Conservation (phyloP, 1,284 basidiomycete species). For the Leccinum pachyderme region DNA sequence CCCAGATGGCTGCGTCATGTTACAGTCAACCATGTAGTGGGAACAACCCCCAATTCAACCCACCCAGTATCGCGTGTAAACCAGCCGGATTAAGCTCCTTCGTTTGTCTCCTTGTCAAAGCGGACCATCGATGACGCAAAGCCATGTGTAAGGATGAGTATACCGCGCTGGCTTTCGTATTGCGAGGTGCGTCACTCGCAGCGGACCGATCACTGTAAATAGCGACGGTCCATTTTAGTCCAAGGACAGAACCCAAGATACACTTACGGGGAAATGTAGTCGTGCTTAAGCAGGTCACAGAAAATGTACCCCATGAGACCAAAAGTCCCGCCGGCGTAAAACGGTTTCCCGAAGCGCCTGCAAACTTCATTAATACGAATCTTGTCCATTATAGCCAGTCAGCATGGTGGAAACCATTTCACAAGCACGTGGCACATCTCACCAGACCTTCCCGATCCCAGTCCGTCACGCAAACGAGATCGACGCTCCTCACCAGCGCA, state of each 20-base stretch:
- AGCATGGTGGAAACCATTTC: conserved; percentile 10
- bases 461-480: conserved; percentile 85
- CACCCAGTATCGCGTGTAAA: conserved; percentile 74
- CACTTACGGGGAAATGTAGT: conserved; percentile 80
- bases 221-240: conserved; percentile 12
- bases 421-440: conserved; percentile 35
- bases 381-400: conserved; percentile 41
- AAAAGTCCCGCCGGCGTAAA: conserved; percentile 88
- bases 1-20: conserved; percentile 70
- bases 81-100: conserved; percentile 76
- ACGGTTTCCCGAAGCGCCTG: conserved; percentile 67
- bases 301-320: conserved; percentile 95
- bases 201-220: conserved; percentile 58
- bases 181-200: conserved; percentile 60
- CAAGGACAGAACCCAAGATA: conserved; percentile 9
- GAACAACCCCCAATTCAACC: conserved; percentile 24
- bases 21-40: conserved; percentile 12
- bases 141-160: conserved; percentile 69
- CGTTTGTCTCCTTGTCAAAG: conserved; percentile 68
- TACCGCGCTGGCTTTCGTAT: conserved; percentile 58
- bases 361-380: conserved; percentile 76
- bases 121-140: conserved; percentile 67
- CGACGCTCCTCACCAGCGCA: conserved; percentile 59
- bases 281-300: conserved; percentile 84
- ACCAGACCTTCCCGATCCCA: conserved; percentile 68